These are phyloP conservation scores for Rhodosporidiobolus odoratus DNA, from an alignment of 768 basidiomycete genomes.

Conservation along the genomic window DNA sequence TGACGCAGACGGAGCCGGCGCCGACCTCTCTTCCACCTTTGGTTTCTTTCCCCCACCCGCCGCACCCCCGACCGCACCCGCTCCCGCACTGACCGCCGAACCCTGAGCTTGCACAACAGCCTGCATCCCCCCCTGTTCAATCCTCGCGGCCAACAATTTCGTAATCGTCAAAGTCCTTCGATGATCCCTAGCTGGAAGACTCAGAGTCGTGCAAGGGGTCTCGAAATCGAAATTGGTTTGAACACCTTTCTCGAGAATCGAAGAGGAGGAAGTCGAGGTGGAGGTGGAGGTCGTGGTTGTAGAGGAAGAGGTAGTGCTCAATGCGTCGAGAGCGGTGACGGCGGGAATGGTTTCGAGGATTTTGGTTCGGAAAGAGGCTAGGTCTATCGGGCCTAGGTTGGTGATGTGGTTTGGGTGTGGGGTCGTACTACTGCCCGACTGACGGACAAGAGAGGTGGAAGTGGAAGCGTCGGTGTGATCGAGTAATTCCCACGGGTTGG, in stretches of 20 bases:
- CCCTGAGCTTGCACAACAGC: neutral
- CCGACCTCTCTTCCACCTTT: neutral
- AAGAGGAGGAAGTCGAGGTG: neutral
- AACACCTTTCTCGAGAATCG: constrained; percentile 6
- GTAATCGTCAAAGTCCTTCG: constrained; percentile 24
- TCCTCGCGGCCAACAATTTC: neutral
- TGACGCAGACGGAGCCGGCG: too few species aligned
- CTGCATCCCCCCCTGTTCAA: neutral
- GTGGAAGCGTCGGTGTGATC: constrained; percentile 28
- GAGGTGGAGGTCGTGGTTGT: constrained; percentile 1
- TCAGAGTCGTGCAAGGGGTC: constrained; percentile 27
- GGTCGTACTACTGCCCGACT: too few species aligned
- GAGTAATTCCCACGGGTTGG: constrained; percentile 36
- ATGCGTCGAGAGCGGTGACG: constrained; percentile 30
- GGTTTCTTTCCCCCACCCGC: neutral
- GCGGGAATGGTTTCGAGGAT: constrained; percentile 24
- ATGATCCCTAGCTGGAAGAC: constrained; percentile 26
- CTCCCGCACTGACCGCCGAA: neutral
- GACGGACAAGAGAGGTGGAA: neutral
- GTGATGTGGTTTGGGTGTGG: neutral
- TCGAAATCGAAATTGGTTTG: constrained; percentile 40
- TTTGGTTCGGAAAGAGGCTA: constrained; percentile 28
- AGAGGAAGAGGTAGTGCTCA: constrained; percentile 8
- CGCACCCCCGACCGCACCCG: neutral
- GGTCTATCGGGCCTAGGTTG: constrained; percentile 36